phyloP scores from a whole-genome alignment of 2,329 filamentous ascomycete genomes.

The Boeremia lycopersici region DNA sequence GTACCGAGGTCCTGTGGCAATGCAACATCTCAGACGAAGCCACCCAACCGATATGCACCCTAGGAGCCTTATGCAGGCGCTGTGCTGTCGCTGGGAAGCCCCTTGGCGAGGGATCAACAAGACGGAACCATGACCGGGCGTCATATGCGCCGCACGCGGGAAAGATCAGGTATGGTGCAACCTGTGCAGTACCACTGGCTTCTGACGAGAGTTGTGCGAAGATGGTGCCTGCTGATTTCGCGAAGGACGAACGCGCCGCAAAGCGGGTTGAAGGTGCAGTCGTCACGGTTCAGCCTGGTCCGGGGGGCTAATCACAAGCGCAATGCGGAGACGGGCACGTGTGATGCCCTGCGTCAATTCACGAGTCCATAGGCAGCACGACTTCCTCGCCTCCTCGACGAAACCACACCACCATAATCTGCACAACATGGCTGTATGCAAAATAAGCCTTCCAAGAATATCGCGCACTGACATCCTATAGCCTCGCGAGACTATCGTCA shows the following conservation, averaged over 20 bases:
- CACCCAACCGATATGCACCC: not conserved
- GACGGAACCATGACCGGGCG: not conserved
- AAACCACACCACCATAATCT: not conserved
- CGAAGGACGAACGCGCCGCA: not conserved
- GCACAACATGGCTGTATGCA: slow-evolving; percentile 12
- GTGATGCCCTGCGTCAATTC: not conserved
- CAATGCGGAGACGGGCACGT: not conserved
- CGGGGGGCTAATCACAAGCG: not conserved
- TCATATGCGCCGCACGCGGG: not conserved
- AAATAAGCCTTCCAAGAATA: not conserved
- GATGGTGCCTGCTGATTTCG: not conserved
- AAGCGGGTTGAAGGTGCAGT: not conserved
- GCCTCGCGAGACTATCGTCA: slow-evolving; percentile 14
- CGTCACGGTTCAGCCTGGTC: not conserved
- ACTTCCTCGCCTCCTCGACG: not conserved
- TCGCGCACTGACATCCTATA: not conserved
- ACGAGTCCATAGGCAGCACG: not conserved
- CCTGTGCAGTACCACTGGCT: not conserved
- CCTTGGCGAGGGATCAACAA: slow-evolving; percentile 7
- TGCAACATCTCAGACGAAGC: not conserved
- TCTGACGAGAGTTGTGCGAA: not conserved
- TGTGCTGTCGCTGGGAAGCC: slow-evolving; percentile 1
- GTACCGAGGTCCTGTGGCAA: not conserved
- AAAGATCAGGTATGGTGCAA: not conserved
- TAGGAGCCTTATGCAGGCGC: not conserved